These are phyloP conservation scores for Ascochyta rabiei DNA, from an alignment of 2,329 filamentous ascomycete genomes.

Conservation along the genomic window DNA sequence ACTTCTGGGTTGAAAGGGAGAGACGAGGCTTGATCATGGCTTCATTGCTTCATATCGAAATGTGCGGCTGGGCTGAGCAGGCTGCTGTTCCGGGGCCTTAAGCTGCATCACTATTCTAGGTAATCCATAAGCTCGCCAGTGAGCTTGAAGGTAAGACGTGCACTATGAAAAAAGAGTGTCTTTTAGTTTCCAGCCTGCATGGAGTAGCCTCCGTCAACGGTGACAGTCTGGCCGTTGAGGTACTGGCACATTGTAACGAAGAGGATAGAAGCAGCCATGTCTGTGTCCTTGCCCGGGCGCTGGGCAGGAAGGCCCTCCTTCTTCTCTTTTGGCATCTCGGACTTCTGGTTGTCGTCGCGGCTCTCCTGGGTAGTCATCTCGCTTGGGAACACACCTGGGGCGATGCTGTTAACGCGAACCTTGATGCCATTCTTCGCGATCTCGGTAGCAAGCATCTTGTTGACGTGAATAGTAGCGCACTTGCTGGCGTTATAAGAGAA, in stretches of 20 bases:
- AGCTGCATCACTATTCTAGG: conserved; percentile 2
- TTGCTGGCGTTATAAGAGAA: conserved; percentile 59
- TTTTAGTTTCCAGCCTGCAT: conserved; percentile 43
- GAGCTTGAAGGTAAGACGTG: conserved; percentile 6
- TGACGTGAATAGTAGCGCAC: conserved; percentile 60
- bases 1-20: neutral
- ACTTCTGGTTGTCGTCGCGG: conserved; percentile 60
- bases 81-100: neutral
- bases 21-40: conserved; percentile 9
- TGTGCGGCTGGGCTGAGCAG: neutral
- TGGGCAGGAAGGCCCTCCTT: conserved; percentile 58
- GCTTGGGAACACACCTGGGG: conserved; percentile 62
- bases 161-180: neutral
- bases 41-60: conserved; percentile 16
- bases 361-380: conserved; percentile 63
- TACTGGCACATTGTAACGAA: conserved; percentile 60
- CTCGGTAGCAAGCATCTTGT: conserved; percentile 60
- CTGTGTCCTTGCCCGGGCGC: conserved; percentile 61
- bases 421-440: conserved; percentile 59
- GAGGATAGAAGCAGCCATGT: conserved; percentile 52
- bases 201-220: conserved; percentile 61
- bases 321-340: conserved; percentile 59
- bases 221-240: conserved; percentile 56
- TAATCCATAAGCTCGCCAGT: conserved; percentile 11
- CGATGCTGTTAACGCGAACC: conserved; percentile 63